A percentile compares a stretch with the other conserved stretches of the same genome.
phyloP scores from a whole-genome alignment of 1,139 yeast genomes.

The Pichia sp. region DNA sequence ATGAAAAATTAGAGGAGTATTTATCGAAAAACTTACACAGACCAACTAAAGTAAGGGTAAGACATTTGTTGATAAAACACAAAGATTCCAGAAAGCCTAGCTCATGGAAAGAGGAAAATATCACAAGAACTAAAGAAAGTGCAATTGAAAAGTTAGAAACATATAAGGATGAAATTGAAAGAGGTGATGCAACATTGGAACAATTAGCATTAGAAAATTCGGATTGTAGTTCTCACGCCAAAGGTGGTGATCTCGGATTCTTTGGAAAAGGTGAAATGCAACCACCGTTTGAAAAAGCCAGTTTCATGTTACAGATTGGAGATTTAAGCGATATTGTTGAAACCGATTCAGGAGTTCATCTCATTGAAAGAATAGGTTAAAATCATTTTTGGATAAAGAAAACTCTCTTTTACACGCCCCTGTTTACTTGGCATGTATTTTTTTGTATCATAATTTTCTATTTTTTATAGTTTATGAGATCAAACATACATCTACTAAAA shows the following conservation, averaged over 20 bases:
- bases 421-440: background rate
- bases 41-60: slow-evolving; percentile 56
- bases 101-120: slow-evolving; percentile 70
- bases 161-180: slow-evolving; percentile 52
- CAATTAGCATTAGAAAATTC: slow-evolving; percentile 77
- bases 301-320: slow-evolving; percentile 74
- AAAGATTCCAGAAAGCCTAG: slow-evolving; percentile 79
- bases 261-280: slow-evolving; percentile 93
- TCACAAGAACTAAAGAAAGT: slow-evolving; percentile 76
- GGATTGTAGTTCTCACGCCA: slow-evolving; percentile 80
- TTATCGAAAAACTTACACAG: slow-evolving; percentile 34
- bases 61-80: slow-evolving; percentile 80
- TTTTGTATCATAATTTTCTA: no score
- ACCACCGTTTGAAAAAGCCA: slow-evolving; percentile 83
- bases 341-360: slow-evolving; percentile 85
- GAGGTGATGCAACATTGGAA: slow-evolving; percentile 62
- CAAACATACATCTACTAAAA: no score
- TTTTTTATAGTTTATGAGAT: no score
- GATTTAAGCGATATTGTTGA: slow-evolving; percentile 80
- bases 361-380: slow-evolving; percentile 76
- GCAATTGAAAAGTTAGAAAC: slow-evolving; percentile 59
- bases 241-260: slow-evolving; percentile 88
- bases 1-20: slow-evolving; percentile 49
- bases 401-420: background rate
- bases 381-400: background rate